phyloP scores from a whole-genome alignment of 805 yeast genomes.

The Brettanomyces nanus region DNA sequence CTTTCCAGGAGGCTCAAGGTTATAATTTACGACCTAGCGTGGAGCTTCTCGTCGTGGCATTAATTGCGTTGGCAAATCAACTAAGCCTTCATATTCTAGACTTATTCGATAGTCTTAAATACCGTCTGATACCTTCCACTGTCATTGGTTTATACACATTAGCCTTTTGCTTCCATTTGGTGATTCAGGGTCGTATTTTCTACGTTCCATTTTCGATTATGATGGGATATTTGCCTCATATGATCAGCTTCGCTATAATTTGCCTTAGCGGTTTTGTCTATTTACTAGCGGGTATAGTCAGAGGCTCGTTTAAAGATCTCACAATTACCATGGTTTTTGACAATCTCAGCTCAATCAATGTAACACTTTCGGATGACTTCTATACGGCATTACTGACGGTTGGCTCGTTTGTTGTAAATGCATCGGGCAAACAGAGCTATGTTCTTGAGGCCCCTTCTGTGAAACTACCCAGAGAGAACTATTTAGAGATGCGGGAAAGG shows the following conservation, averaged over 20 bases:
- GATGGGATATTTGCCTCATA: conserved; percentile 60
- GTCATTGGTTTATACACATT: conserved; percentile 48
- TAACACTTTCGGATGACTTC: conserved; percentile 52
- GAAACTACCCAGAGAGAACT: conserved; percentile 42
- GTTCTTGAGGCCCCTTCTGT: conserved; percentile 48
- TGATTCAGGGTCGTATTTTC: conserved; percentile 32
- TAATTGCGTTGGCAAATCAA: conserved; percentile 53
- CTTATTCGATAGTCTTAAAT: conserved; percentile 40
- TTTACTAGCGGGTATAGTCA: conserved; percentile 49
- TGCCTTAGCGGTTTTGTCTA: conserved; percentile 46
- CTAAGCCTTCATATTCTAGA: conserved; percentile 57
- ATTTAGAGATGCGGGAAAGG: conserved; percentile 33
- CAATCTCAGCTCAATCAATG: conserved; percentile 24
- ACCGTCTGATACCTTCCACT: conserved; percentile 57
- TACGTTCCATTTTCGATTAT: conserved; percentile 48
- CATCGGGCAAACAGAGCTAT: conserved; percentile 60
- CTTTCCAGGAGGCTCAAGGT: conserved; percentile 60
- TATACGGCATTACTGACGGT: conserved; percentile 51
- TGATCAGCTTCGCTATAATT: conserved; percentile 43
- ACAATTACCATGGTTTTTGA: conserved; percentile 22
- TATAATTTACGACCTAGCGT: conserved; percentile 40
- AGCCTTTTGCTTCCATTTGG: conserved; percentile 34
- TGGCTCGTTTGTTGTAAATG: conserved; percentile 57
- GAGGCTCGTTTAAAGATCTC: conserved; percentile 33
- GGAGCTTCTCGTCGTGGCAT: conserved; percentile 42